Evolutionary conservation across 306 rosid genomes (phyloP).

Genomic region (Canavalia gladiata): DNA sequence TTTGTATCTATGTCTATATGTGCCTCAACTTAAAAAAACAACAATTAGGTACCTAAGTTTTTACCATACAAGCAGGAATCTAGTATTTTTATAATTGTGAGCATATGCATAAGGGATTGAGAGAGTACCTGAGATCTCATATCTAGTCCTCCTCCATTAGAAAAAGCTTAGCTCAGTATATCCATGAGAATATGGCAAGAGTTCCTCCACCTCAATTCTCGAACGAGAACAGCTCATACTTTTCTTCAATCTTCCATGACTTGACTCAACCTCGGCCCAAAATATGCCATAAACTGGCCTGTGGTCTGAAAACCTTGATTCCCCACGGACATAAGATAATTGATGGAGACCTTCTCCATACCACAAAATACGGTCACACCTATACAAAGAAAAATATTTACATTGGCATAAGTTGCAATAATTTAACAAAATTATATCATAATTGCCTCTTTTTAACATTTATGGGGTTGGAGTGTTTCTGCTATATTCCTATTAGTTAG

Average conservation of each 20-base stretch:
- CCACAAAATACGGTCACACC: constrained; percentile 99
- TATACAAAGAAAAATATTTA: constrained; percentile 43
- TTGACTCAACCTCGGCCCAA: constrained; percentile 97
- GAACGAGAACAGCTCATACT: constrained; percentile 87
- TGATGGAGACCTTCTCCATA: constrained; percentile 97
- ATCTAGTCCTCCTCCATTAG: constrained; percentile 55
- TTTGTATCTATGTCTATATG: background rate
- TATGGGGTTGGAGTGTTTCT: constrained; percentile 3
- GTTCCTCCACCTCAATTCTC: constrained; percentile 89
- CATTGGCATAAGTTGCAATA: constrained; percentile 39
- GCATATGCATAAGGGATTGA: constrained; percentile 25
- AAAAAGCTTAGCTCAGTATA: constrained; percentile 95
- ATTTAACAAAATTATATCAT: background rate
- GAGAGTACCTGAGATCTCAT: constrained; percentile 58
- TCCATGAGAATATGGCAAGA: constrained; percentile 89
- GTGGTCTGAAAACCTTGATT: constrained; percentile 95
- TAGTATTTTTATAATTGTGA: constrained; percentile 17
- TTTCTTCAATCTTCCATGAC: constrained; percentile 83
- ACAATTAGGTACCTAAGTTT: constrained; percentile 6
- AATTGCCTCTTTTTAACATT: constrained; percentile 23
- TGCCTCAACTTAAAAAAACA: background rate
- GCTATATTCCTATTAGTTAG: constrained; percentile 31
- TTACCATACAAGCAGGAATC: constrained; percentile 31
- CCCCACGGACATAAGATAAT: constrained; percentile 94
- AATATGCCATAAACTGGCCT: constrained; percentile 93